A percentile compares a stretch with the other conserved stretches of the same genome.
Conservation (phyloP, 2,329 filamentous ascomycete species). For the Cercospora sp. region DNA sequence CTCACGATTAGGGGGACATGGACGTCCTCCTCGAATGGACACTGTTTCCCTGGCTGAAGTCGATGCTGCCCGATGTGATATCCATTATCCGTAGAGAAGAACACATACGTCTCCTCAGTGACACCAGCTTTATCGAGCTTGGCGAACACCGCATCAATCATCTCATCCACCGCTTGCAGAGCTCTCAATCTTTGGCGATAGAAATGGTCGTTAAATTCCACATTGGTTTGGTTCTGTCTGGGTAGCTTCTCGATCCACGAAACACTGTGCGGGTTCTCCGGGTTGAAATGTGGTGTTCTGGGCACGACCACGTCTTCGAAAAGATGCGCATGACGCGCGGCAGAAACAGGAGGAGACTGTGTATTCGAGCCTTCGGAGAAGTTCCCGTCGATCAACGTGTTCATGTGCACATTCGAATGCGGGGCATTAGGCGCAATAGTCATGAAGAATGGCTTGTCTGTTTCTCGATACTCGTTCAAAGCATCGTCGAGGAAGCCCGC, state of each 20-base stretch:
- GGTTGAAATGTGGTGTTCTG: conserved; percentile 66
- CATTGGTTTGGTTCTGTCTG: conserved; percentile 47
- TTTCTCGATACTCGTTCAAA: conserved; percentile 40
- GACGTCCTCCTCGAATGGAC: conserved; percentile 44
- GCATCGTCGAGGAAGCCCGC: conserved; percentile 63
- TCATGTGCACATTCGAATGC: conserved; percentile 57
- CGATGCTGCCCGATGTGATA: conserved; percentile 45
- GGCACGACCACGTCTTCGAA: conserved; percentile 63
- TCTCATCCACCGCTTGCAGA: conserved; percentile 57
- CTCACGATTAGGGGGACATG: conserved; percentile 44
- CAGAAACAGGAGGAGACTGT: conserved; percentile 55
- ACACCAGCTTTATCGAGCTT: conserved; percentile 45
- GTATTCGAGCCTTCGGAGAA: conserved; percentile 30
- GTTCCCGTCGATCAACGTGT: conserved; percentile 38
- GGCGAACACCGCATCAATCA: conserved; percentile 50
- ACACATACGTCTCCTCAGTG: conserved; percentile 51
- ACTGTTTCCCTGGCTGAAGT: conserved; percentile 44
- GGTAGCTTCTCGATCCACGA: conserved; percentile 50
- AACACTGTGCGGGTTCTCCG: conserved; percentile 47
- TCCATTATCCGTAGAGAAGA: conserved; percentile 45
- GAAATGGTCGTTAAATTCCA: conserved; percentile 56
- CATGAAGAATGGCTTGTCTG: conserved; percentile 63
- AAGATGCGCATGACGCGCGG: conserved; percentile 61
- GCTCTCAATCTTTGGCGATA: conserved; percentile 53
- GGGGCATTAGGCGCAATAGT: conserved; percentile 66